Base-by-base conservation (phyloP, 768 basidiomycete genomes). In the Lactarius sanguifluus region DNA sequence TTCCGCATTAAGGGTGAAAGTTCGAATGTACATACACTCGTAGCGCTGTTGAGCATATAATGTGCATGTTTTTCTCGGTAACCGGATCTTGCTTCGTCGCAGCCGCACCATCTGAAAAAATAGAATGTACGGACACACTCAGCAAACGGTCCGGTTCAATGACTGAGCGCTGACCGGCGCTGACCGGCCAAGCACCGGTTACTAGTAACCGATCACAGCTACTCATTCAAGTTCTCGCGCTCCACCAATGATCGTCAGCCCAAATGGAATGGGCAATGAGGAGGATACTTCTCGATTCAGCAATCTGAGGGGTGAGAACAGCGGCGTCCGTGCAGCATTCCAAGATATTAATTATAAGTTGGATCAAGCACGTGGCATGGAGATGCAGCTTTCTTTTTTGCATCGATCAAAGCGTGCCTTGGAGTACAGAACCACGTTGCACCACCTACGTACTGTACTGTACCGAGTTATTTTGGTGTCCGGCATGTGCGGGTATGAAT, bases 1-100 rank as follows among this genome's bases (percentile, higher is more conserved):
- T 15, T 13, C 1, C 28, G 32, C 28, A 43, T 30, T 57, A 32
- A 58, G 57, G 13, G 18, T 18, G 58, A 30, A 66, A 1, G 25
- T 32, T 45, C 43, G 40, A 10, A 8, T 41, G 59, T 61, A 56
- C n/a, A 41, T 38, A 32, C n/a, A 55, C 3, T 66, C 59, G 52
- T 65, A 12, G 59, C 28, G 4, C 30, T 43, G 20, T 57, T 63
- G 61, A 1, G 0, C 1, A 52, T 52, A 15, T 52, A 12, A 28
- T 28, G 13, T 52, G 1, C 23, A 12, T 25, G 5, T 52, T 5
- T 25, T 13, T 13, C 5, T 2, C 5, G 23, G 12, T 23, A 2
- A 45, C 9, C 3, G 47, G 23, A 12, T 50, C 12, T 25, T 1
- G 9, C 47, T 47, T 50, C 45, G 45, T 45, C 45, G 23, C 23